Conservation (phyloP, 2,329 filamentous ascomycete species). For the Aspergillus eucalypticola region DNA sequence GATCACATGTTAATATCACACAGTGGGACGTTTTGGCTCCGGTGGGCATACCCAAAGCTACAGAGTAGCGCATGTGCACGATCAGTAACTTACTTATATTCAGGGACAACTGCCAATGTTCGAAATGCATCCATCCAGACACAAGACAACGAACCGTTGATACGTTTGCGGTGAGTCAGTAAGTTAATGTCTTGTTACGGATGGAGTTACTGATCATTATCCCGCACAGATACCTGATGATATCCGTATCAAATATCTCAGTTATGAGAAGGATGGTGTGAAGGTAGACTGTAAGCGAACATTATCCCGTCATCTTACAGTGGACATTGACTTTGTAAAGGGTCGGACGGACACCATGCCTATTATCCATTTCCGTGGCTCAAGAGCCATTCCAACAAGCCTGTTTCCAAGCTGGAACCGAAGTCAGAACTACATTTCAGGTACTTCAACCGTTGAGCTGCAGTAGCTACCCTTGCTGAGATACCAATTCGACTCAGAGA, state of each 20-base stretch:
- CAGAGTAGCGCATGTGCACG: conserved; percentile 20
- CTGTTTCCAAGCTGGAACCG: conserved; percentile 19
- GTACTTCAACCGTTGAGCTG: conserved; percentile 13
- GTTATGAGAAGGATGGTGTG: conserved; percentile 40
- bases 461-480: not conserved
- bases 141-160: conserved; percentile 70
- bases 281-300: conserved; percentile 52
- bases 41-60: conserved; percentile 13
- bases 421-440: conserved; percentile 18
- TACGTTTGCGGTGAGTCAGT: conserved; percentile 60
- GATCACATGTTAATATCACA: conserved; percentile 6
- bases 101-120: conserved; percentile 73
- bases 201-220: not conserved
- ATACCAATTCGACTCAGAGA: conserved; percentile 23
- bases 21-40: conserved; percentile 21
- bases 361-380: conserved; percentile 67
- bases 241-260: conserved; percentile 40
- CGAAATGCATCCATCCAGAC: conserved; percentile 65
- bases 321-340: conserved; percentile 42
- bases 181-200: not conserved
- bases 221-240: conserved; percentile 49
- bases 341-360: conserved; percentile 70
- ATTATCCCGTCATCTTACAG: conserved; percentile 8
- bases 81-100: not conserved
- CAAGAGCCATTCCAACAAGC: conserved; percentile 43